These are phyloP conservation scores for Pezicula carpinea DNA, from an alignment of 2,329 filamentous ascomycete genomes.

Conservation along the genomic window DNA sequence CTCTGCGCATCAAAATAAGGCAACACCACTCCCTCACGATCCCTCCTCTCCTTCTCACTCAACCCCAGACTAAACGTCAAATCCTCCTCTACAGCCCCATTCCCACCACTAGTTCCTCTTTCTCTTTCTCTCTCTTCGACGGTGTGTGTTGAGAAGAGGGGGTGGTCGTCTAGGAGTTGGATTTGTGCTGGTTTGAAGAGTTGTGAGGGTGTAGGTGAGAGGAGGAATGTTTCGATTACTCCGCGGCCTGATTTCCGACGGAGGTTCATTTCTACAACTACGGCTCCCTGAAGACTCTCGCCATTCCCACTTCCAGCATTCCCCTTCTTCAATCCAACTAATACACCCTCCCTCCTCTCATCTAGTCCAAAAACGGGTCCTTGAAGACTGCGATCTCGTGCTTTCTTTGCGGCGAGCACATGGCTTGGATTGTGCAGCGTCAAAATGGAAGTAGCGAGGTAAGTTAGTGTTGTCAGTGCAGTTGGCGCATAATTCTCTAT, in stretches of 20 bases:
- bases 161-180: slow-evolving; percentile 71
- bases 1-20: slow-evolving; percentile 97
- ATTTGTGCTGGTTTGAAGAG: slow-evolving; percentile 8
- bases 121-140: slow-evolving; percentile 24
- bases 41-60: slow-evolving; percentile 84
- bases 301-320: slow-evolving; percentile 39
- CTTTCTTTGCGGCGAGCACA: slow-evolving; percentile 68
- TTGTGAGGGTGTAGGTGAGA: slow-evolving; percentile 29
- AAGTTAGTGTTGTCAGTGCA: slow-evolving; percentile 68
- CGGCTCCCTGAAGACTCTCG: slow-evolving; percentile 35
- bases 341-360: slow-evolving; percentile 72
- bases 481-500: slow-evolving; percentile 58
- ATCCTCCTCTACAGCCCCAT: slow-evolving; percentile 50
- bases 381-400: slow-evolving; percentile 67
- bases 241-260: slow-evolving; percentile 52
- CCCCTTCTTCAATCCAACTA: slow-evolving; percentile 54
- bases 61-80: slow-evolving; percentile 83
- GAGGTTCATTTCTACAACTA: slow-evolving; percentile 83
- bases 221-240: slow-evolving; percentile 54
- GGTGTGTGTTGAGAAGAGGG: slow-evolving; percentile 53
- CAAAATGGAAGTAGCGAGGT: slow-evolving; percentile 85
- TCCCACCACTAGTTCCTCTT: slow-evolving; percentile 31
- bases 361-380: slow-evolving; percentile 75
- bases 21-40: slow-evolving; percentile 83
- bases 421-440: slow-evolving; percentile 70